phyloP scores from a whole-genome alignment of 805 yeast genomes.

The Citeromyces nyonsensis region DNA sequence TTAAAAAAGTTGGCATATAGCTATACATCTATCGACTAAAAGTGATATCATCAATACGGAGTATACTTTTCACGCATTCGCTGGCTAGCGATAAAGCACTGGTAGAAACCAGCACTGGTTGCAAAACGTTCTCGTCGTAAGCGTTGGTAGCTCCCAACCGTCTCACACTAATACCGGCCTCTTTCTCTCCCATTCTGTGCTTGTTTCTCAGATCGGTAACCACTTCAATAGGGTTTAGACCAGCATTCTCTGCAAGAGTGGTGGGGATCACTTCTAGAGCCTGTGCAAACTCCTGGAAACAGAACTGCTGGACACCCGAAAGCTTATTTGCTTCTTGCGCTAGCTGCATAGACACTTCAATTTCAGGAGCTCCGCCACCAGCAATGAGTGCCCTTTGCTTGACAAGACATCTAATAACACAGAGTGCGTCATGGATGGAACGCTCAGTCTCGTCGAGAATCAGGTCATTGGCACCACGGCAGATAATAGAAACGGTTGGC shows the following conservation, averaged over 20 bases:
- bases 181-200: slow-evolving; percentile 80
- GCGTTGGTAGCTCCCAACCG: slow-evolving; percentile 89
- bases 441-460: slow-evolving; percentile 94
- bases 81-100: slow-evolving; percentile 91
- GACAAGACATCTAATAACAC: slow-evolving; percentile 82
- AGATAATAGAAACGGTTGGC: slow-evolving; percentile 76
- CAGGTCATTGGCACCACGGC: slow-evolving; percentile 88
- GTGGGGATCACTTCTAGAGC: slow-evolving; percentile 90
- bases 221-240: slow-evolving; percentile 78
- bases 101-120: slow-evolving; percentile 89
- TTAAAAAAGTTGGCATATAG: slow-evolving; percentile 17
- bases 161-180: slow-evolving; percentile 93
- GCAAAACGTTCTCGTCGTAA: slow-evolving; percentile 85
- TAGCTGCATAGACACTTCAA: slow-evolving; percentile 69
- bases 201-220: slow-evolving; percentile 84
- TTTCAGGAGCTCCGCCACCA: slow-evolving; percentile 98
- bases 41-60: slow-evolving; percentile 94
- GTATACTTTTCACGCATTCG: slow-evolving; percentile 89
- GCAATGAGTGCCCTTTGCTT: slow-evolving; percentile 85
- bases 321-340: slow-evolving; percentile 55
- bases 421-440: slow-evolving; percentile 91
- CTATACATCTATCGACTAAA: slow-evolving; percentile 50
- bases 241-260: slow-evolving; percentile 91
- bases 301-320: slow-evolving; percentile 79
- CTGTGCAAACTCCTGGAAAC: slow-evolving; percentile 83